These are phyloP conservation scores for Ensete ventricosum DNA, from an alignment of 176 grass and related monocot species.

Conservation along the genomic window DNA sequence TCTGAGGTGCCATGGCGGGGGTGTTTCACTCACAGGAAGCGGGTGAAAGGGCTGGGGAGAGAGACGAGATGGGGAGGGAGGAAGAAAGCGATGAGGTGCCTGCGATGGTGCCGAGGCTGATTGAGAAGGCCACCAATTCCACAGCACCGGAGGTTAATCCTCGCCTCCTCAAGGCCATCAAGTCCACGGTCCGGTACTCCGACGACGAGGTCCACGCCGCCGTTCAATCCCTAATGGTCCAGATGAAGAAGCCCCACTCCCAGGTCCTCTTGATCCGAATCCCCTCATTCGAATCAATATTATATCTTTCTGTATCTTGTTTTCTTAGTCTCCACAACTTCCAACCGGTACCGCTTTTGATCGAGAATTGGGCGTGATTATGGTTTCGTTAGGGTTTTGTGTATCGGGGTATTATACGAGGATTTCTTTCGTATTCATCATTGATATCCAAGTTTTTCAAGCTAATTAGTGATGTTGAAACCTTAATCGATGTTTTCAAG, in stretches of 20 bases:
- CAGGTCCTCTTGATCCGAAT: constrained; percentile 29
- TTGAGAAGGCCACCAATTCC: constrained; percentile 72
- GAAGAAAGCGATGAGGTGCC: not conserved
- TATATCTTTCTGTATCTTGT: not conserved
- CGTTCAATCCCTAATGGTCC: constrained; percentile 42
- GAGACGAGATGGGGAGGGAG: not conserved
- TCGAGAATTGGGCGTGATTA: not conserved
- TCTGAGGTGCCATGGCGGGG: too few species aligned
- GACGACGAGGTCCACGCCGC: constrained; percentile 44
- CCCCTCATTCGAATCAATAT: not conserved
- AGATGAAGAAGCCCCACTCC: constrained; percentile 77
- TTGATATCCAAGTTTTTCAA: not conserved
- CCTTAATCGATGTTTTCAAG: too few species aligned
- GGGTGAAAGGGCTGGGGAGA: not conserved
- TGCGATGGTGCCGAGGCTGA: constrained; percentile 17
- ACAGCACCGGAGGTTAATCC: constrained; percentile 53
- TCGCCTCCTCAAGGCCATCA: constrained; percentile 63
- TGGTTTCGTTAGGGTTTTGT: not conserved
- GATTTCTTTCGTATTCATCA: not conserved
- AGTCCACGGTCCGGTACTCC: constrained; percentile 54
- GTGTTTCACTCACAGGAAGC: not conserved
- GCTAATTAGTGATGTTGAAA: not conserved
- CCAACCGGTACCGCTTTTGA: not conserved
- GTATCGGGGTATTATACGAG: not conserved
- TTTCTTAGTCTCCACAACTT: not conserved